Conservation (phyloP, 2,329 filamentous ascomycete species). For the Incumbomyces lentus region DNA sequence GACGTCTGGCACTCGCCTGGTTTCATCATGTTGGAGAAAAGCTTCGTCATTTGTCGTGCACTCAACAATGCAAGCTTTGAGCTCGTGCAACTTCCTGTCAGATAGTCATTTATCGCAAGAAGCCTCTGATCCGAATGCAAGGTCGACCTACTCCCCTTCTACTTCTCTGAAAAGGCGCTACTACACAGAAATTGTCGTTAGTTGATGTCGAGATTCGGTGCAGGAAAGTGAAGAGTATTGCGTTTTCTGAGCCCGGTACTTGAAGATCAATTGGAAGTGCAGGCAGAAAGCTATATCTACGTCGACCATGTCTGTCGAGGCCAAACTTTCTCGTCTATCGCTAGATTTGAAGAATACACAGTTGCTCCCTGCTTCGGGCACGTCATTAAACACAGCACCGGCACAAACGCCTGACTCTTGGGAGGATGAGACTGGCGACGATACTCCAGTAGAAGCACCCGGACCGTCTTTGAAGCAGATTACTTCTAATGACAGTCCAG, state of each 20-base stretch:
- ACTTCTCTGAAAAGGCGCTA: no score
- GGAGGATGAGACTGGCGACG: conserved; percentile 26
- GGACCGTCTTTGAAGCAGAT: conserved; percentile 10
- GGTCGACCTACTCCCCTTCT: no score
- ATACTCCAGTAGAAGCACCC: conserved; percentile 13
- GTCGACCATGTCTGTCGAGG: conserved; percentile 6
- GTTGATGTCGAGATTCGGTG: no score
- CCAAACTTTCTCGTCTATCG: conserved; percentile 14
- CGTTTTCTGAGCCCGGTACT: background rate
- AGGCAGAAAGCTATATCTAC: background rate
- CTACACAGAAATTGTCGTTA: no score
- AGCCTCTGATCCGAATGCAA: no score
- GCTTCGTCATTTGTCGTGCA: conserved; percentile 2
- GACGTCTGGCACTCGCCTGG: background rate
- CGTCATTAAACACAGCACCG: conserved; percentile 2
- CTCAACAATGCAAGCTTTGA: background rate
- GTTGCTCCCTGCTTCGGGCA: background rate
- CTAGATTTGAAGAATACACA: conserved; percentile 10
- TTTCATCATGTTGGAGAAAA: conserved; percentile 7
- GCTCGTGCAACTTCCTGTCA: background rate
- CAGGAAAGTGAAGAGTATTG: no score
- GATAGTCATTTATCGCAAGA: no score
- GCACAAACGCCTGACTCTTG: conserved; percentile 50
- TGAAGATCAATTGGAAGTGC: background rate
- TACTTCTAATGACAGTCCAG: conserved; percentile 17